Evolutionary conservation across 2,329 filamentous ascomycete species (phyloP).

Genomic region (Cadophora malorum): DNA sequence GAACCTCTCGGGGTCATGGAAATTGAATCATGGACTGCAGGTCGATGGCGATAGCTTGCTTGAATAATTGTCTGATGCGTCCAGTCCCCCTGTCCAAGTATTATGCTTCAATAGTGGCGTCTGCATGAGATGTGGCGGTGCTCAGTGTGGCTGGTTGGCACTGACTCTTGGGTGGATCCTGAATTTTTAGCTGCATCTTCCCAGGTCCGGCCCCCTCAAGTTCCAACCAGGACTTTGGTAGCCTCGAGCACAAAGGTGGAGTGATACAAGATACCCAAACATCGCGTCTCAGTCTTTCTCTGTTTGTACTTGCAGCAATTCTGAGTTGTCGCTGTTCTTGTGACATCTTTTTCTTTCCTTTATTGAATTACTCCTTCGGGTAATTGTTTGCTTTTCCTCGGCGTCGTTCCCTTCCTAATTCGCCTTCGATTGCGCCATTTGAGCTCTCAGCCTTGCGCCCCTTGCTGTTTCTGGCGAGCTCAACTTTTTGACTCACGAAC

Average conservation of each 20-base stretch:
- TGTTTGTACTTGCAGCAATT: background rate
- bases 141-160: constrained; percentile 25
- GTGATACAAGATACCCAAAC: background rate
- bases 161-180: background rate
- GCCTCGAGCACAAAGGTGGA: constrained; percentile 22
- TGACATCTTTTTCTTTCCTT: background rate
- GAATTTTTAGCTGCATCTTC: constrained; percentile 2
- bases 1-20: constrained; percentile 34
- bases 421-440: constrained; percentile 15
- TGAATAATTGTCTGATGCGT: constrained; percentile 17
- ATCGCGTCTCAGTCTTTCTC: background rate
- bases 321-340: background rate
- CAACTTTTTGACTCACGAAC: constrained; percentile 4
- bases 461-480: background rate
- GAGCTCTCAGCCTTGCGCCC: constrained; percentile 18
- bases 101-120: constrained; percentile 23
- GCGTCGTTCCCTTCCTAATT: background rate
- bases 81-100: background rate
- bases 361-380: background rate
- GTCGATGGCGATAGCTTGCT: constrained; percentile 23
- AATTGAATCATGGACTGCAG: constrained; percentile 20
- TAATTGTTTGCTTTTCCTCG: constrained; percentile 15
- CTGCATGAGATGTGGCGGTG: constrained; percentile 36
- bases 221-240: constrained; percentile 8
- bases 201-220: too few species aligned